Evolutionary conservation across 1,139 yeast genomes (phyloP).

Genomic region (Hyphopichia burtonii): DNA sequence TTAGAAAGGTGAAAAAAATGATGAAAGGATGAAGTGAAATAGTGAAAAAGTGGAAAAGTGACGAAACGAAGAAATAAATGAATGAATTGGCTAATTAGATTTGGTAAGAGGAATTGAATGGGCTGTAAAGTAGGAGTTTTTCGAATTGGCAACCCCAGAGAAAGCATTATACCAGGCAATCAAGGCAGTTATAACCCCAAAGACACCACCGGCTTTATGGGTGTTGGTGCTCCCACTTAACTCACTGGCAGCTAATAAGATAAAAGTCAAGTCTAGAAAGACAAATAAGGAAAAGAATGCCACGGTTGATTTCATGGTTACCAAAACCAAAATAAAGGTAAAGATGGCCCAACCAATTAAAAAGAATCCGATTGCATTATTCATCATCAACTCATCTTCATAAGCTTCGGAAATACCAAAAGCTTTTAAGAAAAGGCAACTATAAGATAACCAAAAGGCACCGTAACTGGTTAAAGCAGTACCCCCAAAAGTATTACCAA

Average conservation of each 20-base stretch:
- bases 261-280: conserved; percentile 52
- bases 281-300: conserved; percentile 57
- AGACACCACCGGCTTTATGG: conserved; percentile 66
- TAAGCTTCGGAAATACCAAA: conserved; percentile 59
- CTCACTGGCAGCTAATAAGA: conserved; percentile 56
- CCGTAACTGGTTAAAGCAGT: conserved; percentile 70
- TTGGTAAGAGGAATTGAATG: conserved; percentile 6
- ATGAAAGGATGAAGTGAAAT: no score
- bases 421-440: conserved; percentile 53
- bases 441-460: conserved; percentile 72
- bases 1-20: no score
- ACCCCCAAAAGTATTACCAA: conserved; percentile 66
- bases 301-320: conserved; percentile 65
- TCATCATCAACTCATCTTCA: conserved; percentile 39
- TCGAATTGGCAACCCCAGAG: conserved; percentile 27
- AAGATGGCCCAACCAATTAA: conserved; percentile 67
- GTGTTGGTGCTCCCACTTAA: conserved; percentile 35
- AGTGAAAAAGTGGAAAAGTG: no score
- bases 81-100: not conserved
- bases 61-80: no score
- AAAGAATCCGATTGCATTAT: conserved; percentile 58
- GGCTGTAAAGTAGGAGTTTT: conserved; percentile 28
- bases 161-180: conserved; percentile 75
- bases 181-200: conserved; percentile 67
- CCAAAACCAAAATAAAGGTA: conserved; percentile 55